Base-by-base conservation (phyloP, 2,329 filamentous ascomycete species). In the Pseudocercospora musae region DNA sequence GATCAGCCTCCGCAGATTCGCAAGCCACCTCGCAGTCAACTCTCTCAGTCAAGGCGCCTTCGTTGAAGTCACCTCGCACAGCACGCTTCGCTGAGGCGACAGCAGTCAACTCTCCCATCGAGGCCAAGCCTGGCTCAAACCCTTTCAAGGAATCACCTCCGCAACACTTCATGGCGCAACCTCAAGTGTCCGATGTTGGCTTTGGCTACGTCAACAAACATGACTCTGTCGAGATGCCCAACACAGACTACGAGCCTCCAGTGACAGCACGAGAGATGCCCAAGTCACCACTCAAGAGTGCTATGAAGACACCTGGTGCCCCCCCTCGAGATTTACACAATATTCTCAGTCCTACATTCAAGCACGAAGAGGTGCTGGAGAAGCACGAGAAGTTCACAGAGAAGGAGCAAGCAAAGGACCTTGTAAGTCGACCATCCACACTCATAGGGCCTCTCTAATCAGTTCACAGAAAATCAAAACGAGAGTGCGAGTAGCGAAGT, bases 401-500 rank as follows among this genome's bases (percentile, higher is more conserved):
- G 62, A 91, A 92, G 78, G 86, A 94, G 75, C 94, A 98, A 78
- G 90, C 85, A 31, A 88, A 87, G 72, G 94, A 98, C 76, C 73
- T 97, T 76, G 94, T 97, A 86, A 77, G 91, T 84, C 37, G 44
- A n/a, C 27, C 20, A n/a, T 25, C 13, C 9, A 25, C 8, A 21
- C n/a, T 13, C 21, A 13, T 23, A 1, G 8, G 31, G 11, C 52
- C 20, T 11, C 25, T 54, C 75, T 82, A 76, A 82, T 76, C 66
- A 72, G 70, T 75, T 3, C 6, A 52, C 74, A 96, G 94, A 96
- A 90, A 89, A 86, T 96, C 76, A 98, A 97, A 81, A 89, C 89
- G 37, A 87, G 92, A 69, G 93, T 98, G 33, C 88, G 95, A 52
- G 84, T 98, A 78, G 95, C 94, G 70, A 99, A 99, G 81, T 89